Evolutionary conservation across 768 basidiomycete species (phyloP).

Genomic region (Mycena indigotica): DNA sequence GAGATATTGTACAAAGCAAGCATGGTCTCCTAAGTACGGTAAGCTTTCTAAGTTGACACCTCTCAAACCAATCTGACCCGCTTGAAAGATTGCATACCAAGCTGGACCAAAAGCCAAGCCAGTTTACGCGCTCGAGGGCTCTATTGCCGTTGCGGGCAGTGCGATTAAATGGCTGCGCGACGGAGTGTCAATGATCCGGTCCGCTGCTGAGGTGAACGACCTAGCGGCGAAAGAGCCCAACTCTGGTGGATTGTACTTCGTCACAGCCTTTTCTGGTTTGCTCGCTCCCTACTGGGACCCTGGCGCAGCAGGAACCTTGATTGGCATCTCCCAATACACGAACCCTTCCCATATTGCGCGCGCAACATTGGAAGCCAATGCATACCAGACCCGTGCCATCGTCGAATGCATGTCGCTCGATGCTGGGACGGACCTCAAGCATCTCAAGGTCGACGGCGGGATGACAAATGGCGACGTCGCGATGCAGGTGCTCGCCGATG

Average conservation of each 20-base stretch:
- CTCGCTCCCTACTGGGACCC: conserved; percentile 99
- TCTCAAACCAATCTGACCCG: conserved; percentile 11
- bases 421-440: conserved; percentile 74
- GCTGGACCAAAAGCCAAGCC: conserved; percentile 77
- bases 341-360: conserved; percentile 92
- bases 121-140: conserved; percentile 93
- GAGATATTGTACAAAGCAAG: conserved; percentile 78
- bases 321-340: conserved; percentile 86
- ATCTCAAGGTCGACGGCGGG: conserved; percentile 96
- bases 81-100: conserved; percentile 80
- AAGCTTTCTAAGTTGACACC: conserved; percentile 15
- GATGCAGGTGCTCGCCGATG: conserved; percentile 84
- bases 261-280: conserved; percentile 94
- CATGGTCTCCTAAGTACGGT: conserved; percentile 92
- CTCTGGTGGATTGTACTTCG: conserved; percentile 93
- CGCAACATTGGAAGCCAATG: conserved; percentile 94
- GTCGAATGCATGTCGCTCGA: conserved; percentile 95
- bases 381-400: conserved; percentile 94
- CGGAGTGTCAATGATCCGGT: conserved; percentile 78
- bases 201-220: conserved; percentile 81
- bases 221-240: conserved; percentile 76
- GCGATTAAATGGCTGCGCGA: conserved; percentile 98
- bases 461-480: conserved; percentile 94
- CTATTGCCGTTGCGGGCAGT: conserved; percentile 92
- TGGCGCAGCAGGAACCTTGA: conserved; percentile 81